These are phyloP conservation scores for Aspergillus eucalypticola DNA, from an alignment of 2,329 filamentous ascomycete genomes.

Conservation along the genomic window DNA sequence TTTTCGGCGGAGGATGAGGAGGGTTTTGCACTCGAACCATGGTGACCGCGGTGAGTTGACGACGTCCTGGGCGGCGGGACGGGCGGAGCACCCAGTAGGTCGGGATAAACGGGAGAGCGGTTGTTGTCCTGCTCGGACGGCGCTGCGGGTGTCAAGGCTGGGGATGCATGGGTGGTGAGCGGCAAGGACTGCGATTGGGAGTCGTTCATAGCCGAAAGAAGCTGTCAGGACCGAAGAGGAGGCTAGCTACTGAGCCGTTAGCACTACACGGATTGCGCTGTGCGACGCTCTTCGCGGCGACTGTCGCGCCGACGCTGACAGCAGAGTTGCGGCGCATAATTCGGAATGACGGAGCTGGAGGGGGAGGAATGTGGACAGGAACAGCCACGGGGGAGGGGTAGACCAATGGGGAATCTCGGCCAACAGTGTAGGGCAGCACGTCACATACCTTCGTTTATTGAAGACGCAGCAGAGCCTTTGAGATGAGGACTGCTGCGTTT, in stretches of 20 bases:
- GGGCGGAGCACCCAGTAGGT: conserved; percentile 63
- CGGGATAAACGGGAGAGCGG: conserved; percentile 38
- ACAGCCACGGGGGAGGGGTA: conserved; percentile 41
- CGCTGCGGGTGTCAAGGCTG: conserved; percentile 38
- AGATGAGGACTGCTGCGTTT: conserved; percentile 23
- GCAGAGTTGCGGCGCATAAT: conserved; percentile 1
- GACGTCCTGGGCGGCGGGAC: conserved; percentile 80
- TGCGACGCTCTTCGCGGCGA: conserved; percentile 20
- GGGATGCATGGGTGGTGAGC: conserved; percentile 44
- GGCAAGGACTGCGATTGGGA: conserved; percentile 48
- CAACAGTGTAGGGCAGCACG: conserved; percentile 60
- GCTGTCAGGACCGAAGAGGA: conserved; percentile 34
- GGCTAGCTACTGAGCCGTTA: conserved; percentile 34
- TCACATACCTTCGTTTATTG: conserved; percentile 56
- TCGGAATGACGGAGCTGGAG: conserved; percentile 1
- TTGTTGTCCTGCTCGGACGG: conserved; percentile 32
- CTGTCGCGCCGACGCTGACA: conserved; percentile 50
- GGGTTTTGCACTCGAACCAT: conserved; percentile 40
- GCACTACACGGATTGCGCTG: conserved; percentile 18
- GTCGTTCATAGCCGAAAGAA: conserved; percentile 46
- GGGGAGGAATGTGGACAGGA: neutral
- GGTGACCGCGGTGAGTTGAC: conserved; percentile 62
- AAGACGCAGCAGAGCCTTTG: conserved; percentile 24
- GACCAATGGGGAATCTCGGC: conserved; percentile 38
- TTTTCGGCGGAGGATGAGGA: conserved; percentile 30